A percentile compares a stretch with the other conserved stretches of the same genome.
phyloP scores from a whole-genome alignment of 1,284 basidiomycete species.

The Vanrija pseudolonga region DNA sequence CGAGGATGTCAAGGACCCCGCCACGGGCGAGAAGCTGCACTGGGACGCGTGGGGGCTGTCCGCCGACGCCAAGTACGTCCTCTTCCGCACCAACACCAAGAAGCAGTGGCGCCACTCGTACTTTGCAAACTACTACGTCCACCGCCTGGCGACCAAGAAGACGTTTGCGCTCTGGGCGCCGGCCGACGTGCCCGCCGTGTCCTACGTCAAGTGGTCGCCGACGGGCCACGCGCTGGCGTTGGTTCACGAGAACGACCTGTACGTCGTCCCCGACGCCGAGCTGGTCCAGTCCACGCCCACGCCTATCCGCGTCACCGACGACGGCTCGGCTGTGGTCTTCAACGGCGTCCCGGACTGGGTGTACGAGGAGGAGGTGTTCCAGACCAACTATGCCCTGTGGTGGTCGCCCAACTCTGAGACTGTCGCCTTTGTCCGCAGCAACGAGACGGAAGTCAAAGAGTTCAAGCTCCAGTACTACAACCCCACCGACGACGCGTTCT shows the following conservation, averaged over 20 bases:
- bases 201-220: conserved; percentile 81
- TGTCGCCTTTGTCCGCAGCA: conserved; percentile 78
- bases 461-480: conserved; percentile 90
- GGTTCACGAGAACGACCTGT: conserved; percentile 78
- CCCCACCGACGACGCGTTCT: conserved; percentile 63
- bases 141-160: conserved; percentile 59
- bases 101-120: conserved; percentile 94
- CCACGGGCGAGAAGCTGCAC: conserved; percentile 54
- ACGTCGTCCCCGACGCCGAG: conserved; percentile 58
- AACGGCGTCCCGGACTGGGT: conserved; percentile 97
- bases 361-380: conserved; percentile 89
- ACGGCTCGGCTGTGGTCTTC: conserved; percentile 79
- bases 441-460: conserved; percentile 82
- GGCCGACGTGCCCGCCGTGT: conserved; percentile 55
- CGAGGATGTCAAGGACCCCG: conserved; percentile 25
- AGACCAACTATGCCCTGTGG: conserved; percentile 73
- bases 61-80: conserved; percentile 78
- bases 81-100: conserved; percentile 66
- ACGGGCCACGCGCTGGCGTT: conserved; percentile 74
- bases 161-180: conserved; percentile 68
- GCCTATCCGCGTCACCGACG: conserved; percentile 68
- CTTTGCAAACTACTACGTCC: conserved; percentile 83
- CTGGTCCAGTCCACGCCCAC: conserved; percentile 15
- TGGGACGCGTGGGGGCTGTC: conserved; percentile 73
- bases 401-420: conserved; percentile 80